phyloP scores from a whole-genome alignment of 2,329 filamentous ascomycete genomes.

The Penicillium vulpinum region DNA sequence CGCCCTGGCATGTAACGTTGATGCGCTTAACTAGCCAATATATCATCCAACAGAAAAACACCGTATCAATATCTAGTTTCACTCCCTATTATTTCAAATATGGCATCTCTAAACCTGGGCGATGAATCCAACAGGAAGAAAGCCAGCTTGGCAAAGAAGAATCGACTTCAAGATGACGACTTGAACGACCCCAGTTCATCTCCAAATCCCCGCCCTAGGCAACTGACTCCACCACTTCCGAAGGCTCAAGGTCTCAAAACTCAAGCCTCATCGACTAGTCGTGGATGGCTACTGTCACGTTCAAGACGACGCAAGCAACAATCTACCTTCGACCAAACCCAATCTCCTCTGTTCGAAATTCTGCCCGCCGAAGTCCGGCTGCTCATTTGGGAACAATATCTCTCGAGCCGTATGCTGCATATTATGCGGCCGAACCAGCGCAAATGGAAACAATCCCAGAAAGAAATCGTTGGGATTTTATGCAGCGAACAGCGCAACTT shows the following conservation, averaged over 20 bases:
- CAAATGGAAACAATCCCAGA: neutral
- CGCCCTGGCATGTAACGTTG: neutral
- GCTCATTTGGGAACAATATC: constrained; percentile 1
- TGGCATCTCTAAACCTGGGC: neutral
- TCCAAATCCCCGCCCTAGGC: neutral
- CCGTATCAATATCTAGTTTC: neutral
- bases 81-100: neutral
- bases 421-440: neutral
- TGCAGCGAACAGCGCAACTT: neutral
- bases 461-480: neutral
- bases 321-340: neutral
- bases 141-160: neutral
- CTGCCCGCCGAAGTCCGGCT: neutral
- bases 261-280: neutral
- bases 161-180: neutral
- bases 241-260: neutral
- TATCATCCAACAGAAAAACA: neutral
- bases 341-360: neutral
- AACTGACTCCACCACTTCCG: neutral
- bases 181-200: neutral
- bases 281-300: neutral
- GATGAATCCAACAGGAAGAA: neutral
- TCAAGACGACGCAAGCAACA: neutral
- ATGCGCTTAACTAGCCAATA: neutral
- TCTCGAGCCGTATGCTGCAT: neutral